Evolutionary conservation across 2,329 filamentous ascomycete species (phyloP), one percentile per base, ranked within the genome.

Genomic region (Fusarium pininemorale): DNA sequence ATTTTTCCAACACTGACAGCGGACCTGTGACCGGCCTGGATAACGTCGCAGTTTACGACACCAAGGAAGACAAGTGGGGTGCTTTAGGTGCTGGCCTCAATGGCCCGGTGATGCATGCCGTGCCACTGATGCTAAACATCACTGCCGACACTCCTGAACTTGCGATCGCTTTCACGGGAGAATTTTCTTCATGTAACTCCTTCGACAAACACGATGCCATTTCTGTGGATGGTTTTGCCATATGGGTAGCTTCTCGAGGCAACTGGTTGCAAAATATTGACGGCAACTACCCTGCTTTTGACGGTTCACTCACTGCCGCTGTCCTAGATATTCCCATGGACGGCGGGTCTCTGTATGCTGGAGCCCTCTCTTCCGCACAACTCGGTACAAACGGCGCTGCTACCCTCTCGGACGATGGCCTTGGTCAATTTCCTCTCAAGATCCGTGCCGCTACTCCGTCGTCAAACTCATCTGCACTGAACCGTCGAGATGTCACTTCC

Each of bases 241-340:
- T 98, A 42, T 99, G 96, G 96, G 92, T 98, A 13, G 94, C 94
- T 7, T 97, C 95, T 7, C 87, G 89, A 70, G 88, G 87, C 66
- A 96, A 96, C 80, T 99, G 96, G 96, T 86, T 99, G 22, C 90
- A 94, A 79, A 96, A 97, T 75, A 84, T 98, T 24, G 82, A 90
- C 41, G 85, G 90, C 12, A 84, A 89, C 13, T 87, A 91, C 38
- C 90, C 93, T 62, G 86, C 89, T 12, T 89, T 97, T 76, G 87
- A 88, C 66, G 97, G 96, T 42, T 85, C 91, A 63, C 87, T 99
- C 51, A 93, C 91, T 24, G 89, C 94, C 3, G 87, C 87, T 12
- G 86, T 92, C 44, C 87, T 93, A n/a, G 86, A 91, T 60, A 85
- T 94, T 26, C 87, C 91, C 3, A 87, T 87, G 59, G 87, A 87